Evolutionary conservation across 2,329 filamentous ascomycete genomes (phyloP).

Genomic region (Pseudophaeomoniella oleicola): DNA sequence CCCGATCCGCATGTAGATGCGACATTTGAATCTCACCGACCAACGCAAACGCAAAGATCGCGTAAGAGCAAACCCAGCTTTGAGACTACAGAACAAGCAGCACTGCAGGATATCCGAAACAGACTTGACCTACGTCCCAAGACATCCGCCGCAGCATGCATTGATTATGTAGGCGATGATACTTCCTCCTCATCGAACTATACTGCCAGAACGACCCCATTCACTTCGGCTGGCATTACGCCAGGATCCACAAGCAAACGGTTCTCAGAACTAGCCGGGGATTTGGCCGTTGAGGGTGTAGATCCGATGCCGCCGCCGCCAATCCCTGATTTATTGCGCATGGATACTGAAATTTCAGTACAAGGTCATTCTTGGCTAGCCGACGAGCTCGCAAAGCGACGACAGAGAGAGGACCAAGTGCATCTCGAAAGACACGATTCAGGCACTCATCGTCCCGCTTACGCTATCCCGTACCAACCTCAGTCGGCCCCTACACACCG

Average conservation of each 20-base stretch:
- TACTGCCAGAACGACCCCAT: slow-evolving; percentile 10
- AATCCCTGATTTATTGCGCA: background rate
- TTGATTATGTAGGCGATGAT: slow-evolving; percentile 7
- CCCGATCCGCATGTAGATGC: slow-evolving; percentile 1
- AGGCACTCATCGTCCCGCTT: background rate
- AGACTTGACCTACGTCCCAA: slow-evolving; percentile 7
- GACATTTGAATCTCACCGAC: slow-evolving; percentile 5
- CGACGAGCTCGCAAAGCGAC: background rate
- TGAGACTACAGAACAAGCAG: slow-evolving; percentile 1
- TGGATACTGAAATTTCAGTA: background rate
- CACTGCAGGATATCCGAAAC: slow-evolving; percentile 5
- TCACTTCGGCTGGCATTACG: slow-evolving; percentile 13
- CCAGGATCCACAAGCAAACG: slow-evolving; percentile 10
- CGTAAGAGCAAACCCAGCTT: slow-evolving; percentile 3
- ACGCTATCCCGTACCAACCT: background rate
- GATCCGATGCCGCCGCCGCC: background rate
- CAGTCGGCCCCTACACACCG: background rate
- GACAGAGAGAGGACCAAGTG: background rate
- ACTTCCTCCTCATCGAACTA: slow-evolving; percentile 2
- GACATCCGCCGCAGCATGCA: slow-evolving; percentile 8
- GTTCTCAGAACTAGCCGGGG: slow-evolving; percentile 6
- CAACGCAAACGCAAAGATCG: slow-evolving; percentile 5
- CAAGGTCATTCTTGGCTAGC: background rate
- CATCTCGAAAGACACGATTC: background rate
- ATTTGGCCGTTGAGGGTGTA: background rate